Percentiles rank a stretch among this genome's conserved stretches.
Conservation (phyloP, 768 basidiomycete genomes). For the Mycena rosella region DNA sequence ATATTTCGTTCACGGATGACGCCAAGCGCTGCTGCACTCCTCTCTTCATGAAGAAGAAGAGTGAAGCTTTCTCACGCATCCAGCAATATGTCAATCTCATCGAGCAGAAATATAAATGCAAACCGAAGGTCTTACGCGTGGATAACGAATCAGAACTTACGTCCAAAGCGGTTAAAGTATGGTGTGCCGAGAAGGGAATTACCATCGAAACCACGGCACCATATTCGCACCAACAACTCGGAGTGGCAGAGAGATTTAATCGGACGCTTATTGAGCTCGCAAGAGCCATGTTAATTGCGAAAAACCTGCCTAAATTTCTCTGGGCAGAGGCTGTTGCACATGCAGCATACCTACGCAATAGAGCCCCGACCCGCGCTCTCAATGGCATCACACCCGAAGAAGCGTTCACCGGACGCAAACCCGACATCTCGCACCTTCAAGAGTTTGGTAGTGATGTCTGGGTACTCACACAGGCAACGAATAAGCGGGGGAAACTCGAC, state of each 20-base stretch:
- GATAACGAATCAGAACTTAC: slow-evolving; percentile 49
- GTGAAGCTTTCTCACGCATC: slow-evolving; percentile 32
- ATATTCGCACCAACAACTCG: slow-evolving; percentile 53
- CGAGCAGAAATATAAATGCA: slow-evolving; percentile 27
- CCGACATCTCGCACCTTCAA: slow-evolving; percentile 4
- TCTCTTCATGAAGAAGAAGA: slow-evolving; percentile 38
- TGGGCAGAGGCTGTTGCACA: too few species aligned
- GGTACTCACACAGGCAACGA: neutral
- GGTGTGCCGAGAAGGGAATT: slow-evolving; percentile 41
- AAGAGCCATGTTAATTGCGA: too few species aligned
- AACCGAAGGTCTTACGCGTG: too few species aligned
- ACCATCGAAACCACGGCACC: slow-evolving; percentile 37
- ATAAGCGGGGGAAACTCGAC: slow-evolving; percentile 1
- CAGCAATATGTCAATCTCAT: slow-evolving; percentile 31
- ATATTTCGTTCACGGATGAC: slow-evolving; percentile 7
- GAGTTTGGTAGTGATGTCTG: slow-evolving; percentile 24
- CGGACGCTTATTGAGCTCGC: too few species aligned
- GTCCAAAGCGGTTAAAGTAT: slow-evolving; percentile 33
- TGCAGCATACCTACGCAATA: too few species aligned
- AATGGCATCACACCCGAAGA: slow-evolving; percentile 5
- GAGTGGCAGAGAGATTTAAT: slow-evolving; percentile 53
- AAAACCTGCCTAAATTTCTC: too few species aligned
- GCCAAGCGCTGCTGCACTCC: slow-evolving; percentile 8
- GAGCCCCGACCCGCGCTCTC: slow-evolving; percentile 26
- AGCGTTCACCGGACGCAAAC: slow-evolving; percentile 7